Evolutionary conservation across 768 basidiomycete species (phyloP).

Genomic region (Leccinum boreale): DNA sequence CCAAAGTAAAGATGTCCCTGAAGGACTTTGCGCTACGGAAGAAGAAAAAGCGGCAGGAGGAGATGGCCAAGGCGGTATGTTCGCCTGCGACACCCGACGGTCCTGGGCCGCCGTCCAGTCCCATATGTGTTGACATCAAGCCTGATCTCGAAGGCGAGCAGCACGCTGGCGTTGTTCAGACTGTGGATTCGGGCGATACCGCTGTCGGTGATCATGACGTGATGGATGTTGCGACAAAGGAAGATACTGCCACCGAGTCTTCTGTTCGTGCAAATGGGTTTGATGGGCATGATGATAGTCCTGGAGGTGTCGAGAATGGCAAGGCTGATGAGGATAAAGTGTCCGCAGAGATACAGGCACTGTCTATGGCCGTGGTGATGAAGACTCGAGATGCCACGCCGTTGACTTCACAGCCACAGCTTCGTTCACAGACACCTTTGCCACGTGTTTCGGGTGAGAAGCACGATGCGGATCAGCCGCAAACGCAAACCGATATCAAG

Average conservation of each 20-base stretch:
- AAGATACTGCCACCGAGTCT: neutral
- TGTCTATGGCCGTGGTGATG: neutral
- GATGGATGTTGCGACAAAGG: slow-evolving; percentile 7
- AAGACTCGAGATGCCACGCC: neutral
- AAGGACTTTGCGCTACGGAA: slow-evolving; percentile 56
- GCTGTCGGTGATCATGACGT: slow-evolving; percentile 8
- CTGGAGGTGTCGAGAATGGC: neutral
- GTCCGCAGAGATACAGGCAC: neutral
- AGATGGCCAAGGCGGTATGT: slow-evolving; percentile 29
- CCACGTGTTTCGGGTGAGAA: slow-evolving; percentile 2
- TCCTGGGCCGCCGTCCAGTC: slow-evolving; percentile 18
- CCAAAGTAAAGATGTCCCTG: slow-evolving; percentile 55
- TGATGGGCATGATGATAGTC: neutral
- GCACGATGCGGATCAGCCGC: slow-evolving; percentile 5
- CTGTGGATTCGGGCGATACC: neutral
- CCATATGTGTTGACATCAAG: slow-evolving; percentile 11
- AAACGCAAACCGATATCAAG: slow-evolving; percentile 6
- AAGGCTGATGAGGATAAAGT: neutral
- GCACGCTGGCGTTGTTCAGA: neutral
- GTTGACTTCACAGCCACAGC: neutral
- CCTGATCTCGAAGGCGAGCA: slow-evolving; percentile 14
- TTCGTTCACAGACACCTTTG: neutral
- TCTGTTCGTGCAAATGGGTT: slow-evolving; percentile 1
- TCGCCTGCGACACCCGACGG: slow-evolving; percentile 21
- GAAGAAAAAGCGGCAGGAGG: slow-evolving; percentile 51